Percentiles rank a stretch among this genome's conserved stretches.
phyloP scores from a whole-genome alignment of 2,329 filamentous ascomycete species.

The Penicillium sp. region DNA sequence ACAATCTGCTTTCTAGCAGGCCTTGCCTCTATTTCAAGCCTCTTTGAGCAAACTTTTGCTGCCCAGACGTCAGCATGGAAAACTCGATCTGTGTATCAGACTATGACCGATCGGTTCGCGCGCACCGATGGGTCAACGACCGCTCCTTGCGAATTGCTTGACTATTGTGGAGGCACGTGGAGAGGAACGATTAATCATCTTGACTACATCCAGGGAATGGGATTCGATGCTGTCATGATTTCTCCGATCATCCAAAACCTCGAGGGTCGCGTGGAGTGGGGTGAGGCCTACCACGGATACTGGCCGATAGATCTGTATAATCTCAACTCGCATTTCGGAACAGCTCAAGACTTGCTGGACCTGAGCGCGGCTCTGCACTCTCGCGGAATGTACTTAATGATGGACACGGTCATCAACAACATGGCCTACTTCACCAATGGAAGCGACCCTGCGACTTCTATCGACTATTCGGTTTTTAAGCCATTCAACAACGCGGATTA shows the following conservation, averaged over 20 bases:
- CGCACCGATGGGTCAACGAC: conserved; percentile 43
- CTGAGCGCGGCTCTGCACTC: conserved; percentile 49
- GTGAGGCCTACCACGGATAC: conserved; percentile 55
- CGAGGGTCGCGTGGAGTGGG: conserved; percentile 40
- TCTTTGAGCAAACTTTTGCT: conserved; percentile 21
- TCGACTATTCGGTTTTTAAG: conserved; percentile 29
- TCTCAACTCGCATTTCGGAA: conserved; percentile 54
- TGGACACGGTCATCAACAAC: conserved; percentile 10
- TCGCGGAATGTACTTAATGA: conserved; percentile 50
- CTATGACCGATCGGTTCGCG: conserved; percentile 51
- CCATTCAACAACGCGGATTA: conserved; percentile 35
- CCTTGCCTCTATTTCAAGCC: conserved; percentile 2
- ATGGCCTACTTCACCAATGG: conserved; percentile 31
- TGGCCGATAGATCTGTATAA: conserved; percentile 52
- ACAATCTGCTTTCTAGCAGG: background rate
- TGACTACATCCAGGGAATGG: conserved; percentile 55
- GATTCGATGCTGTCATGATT: conserved; percentile 52
- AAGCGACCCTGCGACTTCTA: conserved; percentile 25
- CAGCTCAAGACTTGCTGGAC: conserved; percentile 49
- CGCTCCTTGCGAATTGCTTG: conserved; percentile 31
- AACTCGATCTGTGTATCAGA: conserved; percentile 48
- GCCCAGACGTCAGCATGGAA: conserved; percentile 41
- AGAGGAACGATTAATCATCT: conserved; percentile 51
- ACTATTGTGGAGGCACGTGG: conserved; percentile 57
- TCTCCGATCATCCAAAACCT: conserved; percentile 48